Evolutionary conservation across 2,329 filamentous ascomycete species (phyloP), one percentile per base, ranked within the genome.

Genomic region (Albophoma yamanashiensis): DNA sequence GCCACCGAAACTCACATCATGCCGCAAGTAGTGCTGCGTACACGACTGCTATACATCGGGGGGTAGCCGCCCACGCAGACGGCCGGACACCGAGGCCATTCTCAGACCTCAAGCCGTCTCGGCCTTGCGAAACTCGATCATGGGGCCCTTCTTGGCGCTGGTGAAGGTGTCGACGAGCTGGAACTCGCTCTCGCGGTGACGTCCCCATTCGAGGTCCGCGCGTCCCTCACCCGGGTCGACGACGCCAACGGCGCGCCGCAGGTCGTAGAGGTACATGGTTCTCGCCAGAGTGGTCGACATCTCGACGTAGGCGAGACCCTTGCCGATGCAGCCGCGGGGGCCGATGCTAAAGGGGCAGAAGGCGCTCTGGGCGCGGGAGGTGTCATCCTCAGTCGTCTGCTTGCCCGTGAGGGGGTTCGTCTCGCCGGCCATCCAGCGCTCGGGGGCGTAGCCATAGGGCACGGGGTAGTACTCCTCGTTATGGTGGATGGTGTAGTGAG

Each of bases 311-410:
- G 86, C 86, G 53, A 89, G 73, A 0, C 81, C 80, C 77, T 89
- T 90, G 0, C 88, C 88, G 59, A 91, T 89, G 68, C 88, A 91
- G 2, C 86, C 86, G 14, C 88, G 76, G 0, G 87, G 84, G 0
- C 88, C 88, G 62, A 89, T 76, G 55, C 82, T 86, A 66, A 91
- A 91, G 1, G 90, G 88, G 63, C 87, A 91, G 73, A 89, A 93
- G 0, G 89, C 89, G 40, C 78, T 80, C 57, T 87, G 82, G 2
- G 88, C 87, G 6, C 76, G 68, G 3, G 78, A 75, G 1, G 83
- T 74, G 58, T 83, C 81, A 1, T 79, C 77, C 60, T 81, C 79
- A 6, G 74, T 79, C 0, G 79, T 78, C 38, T 69, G 65, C 60
- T 70, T 71, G 45, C 74, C 70, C 38, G 63, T 70, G 36, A 69